Conservation (phyloP, 164 flowering plant species). For the Stephania cephalantha region DNA sequence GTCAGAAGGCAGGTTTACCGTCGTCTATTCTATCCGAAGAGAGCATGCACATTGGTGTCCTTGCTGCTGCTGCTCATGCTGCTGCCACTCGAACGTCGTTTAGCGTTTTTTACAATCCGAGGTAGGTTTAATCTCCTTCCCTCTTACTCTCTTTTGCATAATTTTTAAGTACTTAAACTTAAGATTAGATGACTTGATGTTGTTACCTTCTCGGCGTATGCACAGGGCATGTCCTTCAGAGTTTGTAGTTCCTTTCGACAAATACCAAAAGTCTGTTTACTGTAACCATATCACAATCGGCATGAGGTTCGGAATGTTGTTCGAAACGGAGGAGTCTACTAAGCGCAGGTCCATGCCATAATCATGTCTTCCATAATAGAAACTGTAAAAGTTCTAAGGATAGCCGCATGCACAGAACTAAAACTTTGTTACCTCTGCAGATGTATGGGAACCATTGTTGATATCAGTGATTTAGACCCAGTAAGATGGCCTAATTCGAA, state of each 20-base stretch:
- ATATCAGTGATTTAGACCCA: constrained; percentile 80
- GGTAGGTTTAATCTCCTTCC: constrained; percentile 30
- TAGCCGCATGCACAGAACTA: background rate
- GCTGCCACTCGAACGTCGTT: constrained; percentile 78
- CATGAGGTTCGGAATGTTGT: constrained; percentile 99
- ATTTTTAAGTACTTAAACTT: background rate
- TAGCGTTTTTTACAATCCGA: constrained; percentile 92
- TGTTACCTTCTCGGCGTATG: background rate
- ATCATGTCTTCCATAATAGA: too few relatives aligned
- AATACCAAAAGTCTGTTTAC: constrained; percentile 63
- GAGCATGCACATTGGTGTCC: constrained; percentile 99
- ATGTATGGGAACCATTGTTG: constrained; percentile 90
- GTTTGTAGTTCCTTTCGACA: constrained; percentile 82
- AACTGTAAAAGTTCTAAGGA: background rate
- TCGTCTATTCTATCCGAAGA: constrained; percentile 96
- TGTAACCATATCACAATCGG: constrained; percentile 77
- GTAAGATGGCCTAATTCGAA: constrained; percentile 92
- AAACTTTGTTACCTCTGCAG: constrained; percentile 31
- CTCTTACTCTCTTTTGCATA: background rate
- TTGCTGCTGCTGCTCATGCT: constrained; percentile 99
- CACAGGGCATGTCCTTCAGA: constrained; percentile 89
- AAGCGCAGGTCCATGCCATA: constrained; percentile 54
- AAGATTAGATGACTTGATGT: constrained; percentile 4
- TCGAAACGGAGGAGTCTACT: constrained; percentile 95
- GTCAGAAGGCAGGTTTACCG: constrained; percentile 75